Conservation (phyloP, 495 filamentous ascomycete species). For the Penicillium roqueforti region DNA sequence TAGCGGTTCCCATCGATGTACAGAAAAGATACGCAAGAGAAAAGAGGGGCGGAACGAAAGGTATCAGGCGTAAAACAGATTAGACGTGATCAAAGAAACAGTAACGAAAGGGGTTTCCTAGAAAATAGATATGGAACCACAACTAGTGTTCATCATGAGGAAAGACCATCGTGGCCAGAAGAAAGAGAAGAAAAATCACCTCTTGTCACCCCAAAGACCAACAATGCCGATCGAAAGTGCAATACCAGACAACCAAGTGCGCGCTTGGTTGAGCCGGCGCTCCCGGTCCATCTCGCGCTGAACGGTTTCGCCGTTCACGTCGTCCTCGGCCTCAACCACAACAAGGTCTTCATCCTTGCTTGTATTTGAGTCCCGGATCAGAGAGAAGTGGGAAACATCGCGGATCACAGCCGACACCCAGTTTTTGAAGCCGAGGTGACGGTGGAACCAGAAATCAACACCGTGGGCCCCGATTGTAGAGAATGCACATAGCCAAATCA, state of each 20-base stretch:
- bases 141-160: constrained; percentile 8
- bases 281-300: constrained; percentile 64
- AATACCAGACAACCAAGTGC: constrained; percentile 57
- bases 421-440: constrained; percentile 29
- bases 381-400: constrained; percentile 23
- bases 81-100: neutral
- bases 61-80: neutral
- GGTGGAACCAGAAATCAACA: constrained; percentile 52
- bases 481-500: constrained; percentile 66
- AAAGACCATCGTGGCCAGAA: neutral
- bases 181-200: constrained; percentile 5
- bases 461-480: constrained; percentile 54
- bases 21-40: neutral
- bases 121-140: neutral
- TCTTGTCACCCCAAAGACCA: constrained; percentile 84
- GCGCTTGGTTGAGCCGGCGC: constrained; percentile 54
- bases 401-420: constrained; percentile 25
- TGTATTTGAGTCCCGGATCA: constrained; percentile 26
- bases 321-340: constrained; percentile 52
- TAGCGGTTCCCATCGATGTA: neutral
- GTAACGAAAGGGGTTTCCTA: neutral
- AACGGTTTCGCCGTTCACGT: constrained; percentile 79
- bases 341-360: constrained; percentile 65
- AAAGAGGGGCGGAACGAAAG: neutral
- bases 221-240: constrained; percentile 74